phyloP scores from a whole-genome alignment of 352 stramenopile genomes.

The Pythium vanterpoolii region DNA sequence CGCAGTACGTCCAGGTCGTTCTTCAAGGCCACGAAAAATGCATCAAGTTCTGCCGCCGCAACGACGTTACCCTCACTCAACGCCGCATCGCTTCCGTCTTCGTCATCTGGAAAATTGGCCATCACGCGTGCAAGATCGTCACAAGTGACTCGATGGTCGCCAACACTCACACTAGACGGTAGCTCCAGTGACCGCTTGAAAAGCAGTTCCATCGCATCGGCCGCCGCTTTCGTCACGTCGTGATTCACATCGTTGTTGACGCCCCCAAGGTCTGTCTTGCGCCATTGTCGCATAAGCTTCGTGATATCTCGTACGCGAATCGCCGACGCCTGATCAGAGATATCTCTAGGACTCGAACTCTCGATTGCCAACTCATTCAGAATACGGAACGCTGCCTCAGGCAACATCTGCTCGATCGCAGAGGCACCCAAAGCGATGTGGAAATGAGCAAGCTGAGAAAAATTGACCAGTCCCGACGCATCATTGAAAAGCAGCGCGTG shows the following conservation, averaged over 20 bases:
- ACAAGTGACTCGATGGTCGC: slow-evolving; percentile 57
- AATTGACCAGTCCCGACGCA: slow-evolving; percentile 72
- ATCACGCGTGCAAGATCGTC: slow-evolving; percentile 68
- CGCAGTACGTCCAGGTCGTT: slow-evolving; percentile 51
- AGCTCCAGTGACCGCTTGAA: slow-evolving; percentile 40
- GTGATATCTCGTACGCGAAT: slow-evolving; percentile 56
- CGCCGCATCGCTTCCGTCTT: slow-evolving; percentile 15
- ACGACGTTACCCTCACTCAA: slow-evolving; percentile 6
- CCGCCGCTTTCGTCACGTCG: background rate
- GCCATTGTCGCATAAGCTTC: slow-evolving; percentile 41
- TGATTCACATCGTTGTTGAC: background rate
- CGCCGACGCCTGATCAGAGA: slow-evolving; percentile 21
- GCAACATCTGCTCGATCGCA: slow-evolving; percentile 68
- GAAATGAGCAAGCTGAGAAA: slow-evolving; percentile 88
- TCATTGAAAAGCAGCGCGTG: slow-evolving; percentile 73
- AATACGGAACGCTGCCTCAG: slow-evolving; percentile 75
- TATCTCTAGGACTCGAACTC: background rate
- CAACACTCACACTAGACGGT: slow-evolving; percentile 26
- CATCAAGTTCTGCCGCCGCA: slow-evolving; percentile 32
- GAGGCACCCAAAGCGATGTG: slow-evolving; percentile 73
- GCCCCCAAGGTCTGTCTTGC: slow-evolving; percentile 9
- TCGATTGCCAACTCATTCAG: slow-evolving; percentile 44
- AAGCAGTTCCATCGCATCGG: slow-evolving; percentile 1
- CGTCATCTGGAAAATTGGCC: slow-evolving; percentile 23
- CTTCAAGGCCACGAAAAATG: slow-evolving; percentile 45